Evolutionary conservation across 2,329 filamentous ascomycete species (phyloP).

Genomic region (Lasiodiplodia hormozganensis): DNA sequence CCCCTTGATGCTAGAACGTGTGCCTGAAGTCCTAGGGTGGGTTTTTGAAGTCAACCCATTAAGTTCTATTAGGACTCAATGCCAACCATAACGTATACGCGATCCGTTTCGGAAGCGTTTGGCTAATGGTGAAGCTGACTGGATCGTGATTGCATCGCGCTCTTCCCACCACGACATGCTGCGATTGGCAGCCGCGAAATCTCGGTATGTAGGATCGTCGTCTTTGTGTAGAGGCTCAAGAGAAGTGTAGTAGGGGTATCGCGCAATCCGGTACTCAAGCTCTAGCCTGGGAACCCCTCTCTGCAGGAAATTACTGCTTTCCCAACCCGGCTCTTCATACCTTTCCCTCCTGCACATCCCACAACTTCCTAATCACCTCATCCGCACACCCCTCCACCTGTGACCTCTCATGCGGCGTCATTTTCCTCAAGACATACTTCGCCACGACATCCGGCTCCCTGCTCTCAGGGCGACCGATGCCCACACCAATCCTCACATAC

Average conservation of each 20-base stretch:
- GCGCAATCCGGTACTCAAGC: background rate
- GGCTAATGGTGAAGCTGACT: background rate
- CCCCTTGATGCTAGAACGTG: background rate
- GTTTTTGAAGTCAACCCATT: background rate
- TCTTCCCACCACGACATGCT: background rate
- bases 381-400: conserved; percentile 52
- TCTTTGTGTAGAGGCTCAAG: background rate
- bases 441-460: conserved; percentile 73
- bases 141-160: background rate
- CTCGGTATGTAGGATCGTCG: background rate
- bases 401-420: conserved; percentile 61
- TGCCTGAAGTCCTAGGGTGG: background rate
- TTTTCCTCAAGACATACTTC: conserved; percentile 76
- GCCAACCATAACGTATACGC: background rate
- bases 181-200: background rate
- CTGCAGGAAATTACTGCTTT: background rate
- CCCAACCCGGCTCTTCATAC: background rate
- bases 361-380: conserved; percentile 60
- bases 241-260: background rate
- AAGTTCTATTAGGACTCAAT: background rate
- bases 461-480: conserved; percentile 82
- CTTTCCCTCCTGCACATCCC: conserved; percentile 54
- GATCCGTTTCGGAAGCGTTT: background rate
- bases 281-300: background rate
- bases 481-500: conserved; percentile 73